phyloP scores from a whole-genome alignment of 2,329 filamentous ascomycete genomes.

The Botryotinia convoluta region DNA sequence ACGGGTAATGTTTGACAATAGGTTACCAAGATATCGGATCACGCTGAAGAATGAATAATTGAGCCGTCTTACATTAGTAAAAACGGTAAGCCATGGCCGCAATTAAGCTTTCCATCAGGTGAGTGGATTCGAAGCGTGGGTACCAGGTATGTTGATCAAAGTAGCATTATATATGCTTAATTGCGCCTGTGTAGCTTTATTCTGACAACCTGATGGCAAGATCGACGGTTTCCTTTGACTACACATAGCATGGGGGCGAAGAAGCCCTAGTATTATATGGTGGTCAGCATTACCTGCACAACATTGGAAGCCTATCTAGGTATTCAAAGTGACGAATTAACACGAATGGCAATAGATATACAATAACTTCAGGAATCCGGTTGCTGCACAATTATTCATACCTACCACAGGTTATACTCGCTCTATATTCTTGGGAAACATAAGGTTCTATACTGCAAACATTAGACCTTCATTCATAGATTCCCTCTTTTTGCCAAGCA shows the following conservation, averaged over 20 bases:
- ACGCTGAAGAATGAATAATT: neutral
- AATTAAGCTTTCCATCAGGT: conserved; percentile 2
- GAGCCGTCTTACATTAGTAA: neutral
- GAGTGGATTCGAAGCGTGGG: neutral
- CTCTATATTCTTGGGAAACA: neutral
- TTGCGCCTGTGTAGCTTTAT: neutral
- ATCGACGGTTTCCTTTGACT: neutral
- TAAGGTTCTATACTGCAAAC: neutral
- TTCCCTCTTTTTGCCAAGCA: neutral
- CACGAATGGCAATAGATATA: neutral
- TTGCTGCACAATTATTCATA: neutral
- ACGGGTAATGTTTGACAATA: neutral
- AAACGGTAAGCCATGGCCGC: neutral
- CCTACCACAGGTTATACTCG: neutral
- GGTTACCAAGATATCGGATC: neutral
- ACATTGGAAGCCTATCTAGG: neutral
- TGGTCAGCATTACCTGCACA: conserved; percentile 11
- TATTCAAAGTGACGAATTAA: neutral
- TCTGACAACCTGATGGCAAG: conserved; percentile 6
- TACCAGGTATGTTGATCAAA: neutral
- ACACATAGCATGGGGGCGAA: neutral
- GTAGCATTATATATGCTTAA: neutral
- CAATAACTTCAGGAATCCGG: neutral
- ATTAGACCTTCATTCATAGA: neutral
- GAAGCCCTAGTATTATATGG: neutral